Evolutionary conservation across 73 alveolate genomes (phyloP), one percentile per base, ranked within the genome.

Genomic region (Symbiodinium natans): DNA sequence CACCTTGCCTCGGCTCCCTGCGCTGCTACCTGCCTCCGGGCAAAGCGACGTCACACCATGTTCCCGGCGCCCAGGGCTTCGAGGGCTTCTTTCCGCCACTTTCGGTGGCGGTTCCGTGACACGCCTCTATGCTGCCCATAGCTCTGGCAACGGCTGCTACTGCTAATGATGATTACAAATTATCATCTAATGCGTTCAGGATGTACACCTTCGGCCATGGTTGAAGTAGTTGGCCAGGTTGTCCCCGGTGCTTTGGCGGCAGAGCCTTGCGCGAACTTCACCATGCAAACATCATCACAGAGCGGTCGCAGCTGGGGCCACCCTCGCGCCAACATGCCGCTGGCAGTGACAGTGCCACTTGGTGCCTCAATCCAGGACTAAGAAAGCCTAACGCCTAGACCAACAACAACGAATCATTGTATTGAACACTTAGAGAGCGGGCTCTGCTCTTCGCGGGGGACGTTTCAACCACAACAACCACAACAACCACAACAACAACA

Each of bases 161-260:
- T n/a, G n/a, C n/a, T n/a, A n/a, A n/a, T n/a, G n/a, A n/a, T n/a
- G n/a, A n/a, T n/a, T n/a, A n/a, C n/a, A n/a, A n/a, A n/a, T n/a
- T n/a, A n/a, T n/a, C n/a, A n/a, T n/a, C n/a, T n/a, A n/a, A n/a
- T n/a, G n/a, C n/a, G n/a, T 13, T 46, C 13, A 6, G 59, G 59
- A 9, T 46, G 59, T 46, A 46, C 59, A 13, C 59, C 59, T 46
- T 46, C 21, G 59, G 59, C 77, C 77, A 63, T 63, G 77, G 25
- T 3, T 27, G 34, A 63, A 63, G 77, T 63, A 27, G 25, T 63
- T 63, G 29, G 77, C 77, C 77, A 63, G 25, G 31, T 63, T 63
- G 36, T 63, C 77, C 40, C 77, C 77, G 13, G 77, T 63, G 77
- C 34, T 63, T 27, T 63, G 77, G 77, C 77, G 77, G 77, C 77